Evolutionary conservation across 2,329 filamentous ascomycete species (phyloP).

Genomic region (Calonectria naviculata): DNA sequence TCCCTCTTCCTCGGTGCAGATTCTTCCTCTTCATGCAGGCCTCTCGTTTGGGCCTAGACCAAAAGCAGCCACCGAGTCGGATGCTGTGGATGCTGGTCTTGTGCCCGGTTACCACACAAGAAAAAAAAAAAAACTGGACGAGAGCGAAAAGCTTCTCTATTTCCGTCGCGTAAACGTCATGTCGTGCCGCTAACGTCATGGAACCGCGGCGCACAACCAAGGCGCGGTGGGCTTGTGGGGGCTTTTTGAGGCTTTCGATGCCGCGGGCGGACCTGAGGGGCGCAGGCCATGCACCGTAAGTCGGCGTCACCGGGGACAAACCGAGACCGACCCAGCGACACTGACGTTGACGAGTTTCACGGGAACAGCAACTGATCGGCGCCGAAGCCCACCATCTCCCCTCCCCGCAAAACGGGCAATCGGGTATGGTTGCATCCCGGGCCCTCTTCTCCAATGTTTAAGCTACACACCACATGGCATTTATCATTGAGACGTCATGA

Average conservation of each 20-base stretch:
- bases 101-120: constrained; percentile 35
- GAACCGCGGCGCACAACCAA: background rate
- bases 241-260: background rate
- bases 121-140: constrained; percentile 5
- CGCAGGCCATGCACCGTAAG: background rate
- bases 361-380: background rate
- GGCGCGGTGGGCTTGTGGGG: background rate
- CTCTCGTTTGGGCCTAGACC: constrained; percentile 29
- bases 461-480: background rate
- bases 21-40: background rate
- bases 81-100: constrained; percentile 32
- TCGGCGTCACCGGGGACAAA: background rate
- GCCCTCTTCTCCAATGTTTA: background rate
- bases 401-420: background rate
- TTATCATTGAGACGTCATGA: background rate
- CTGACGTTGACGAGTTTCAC: background rate
- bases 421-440: background rate
- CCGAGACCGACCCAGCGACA: background rate
- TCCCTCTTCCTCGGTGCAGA: background rate
- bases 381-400: background rate
- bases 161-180: constrained; percentile 24
- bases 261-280: background rate
- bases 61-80: constrained; percentile 35
- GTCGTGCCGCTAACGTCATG: constrained; percentile 3
- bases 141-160: background rate